Conservation (phyloP, 495 filamentous ascomycete species). For the Aspergillus incahuasiensis region DNA sequence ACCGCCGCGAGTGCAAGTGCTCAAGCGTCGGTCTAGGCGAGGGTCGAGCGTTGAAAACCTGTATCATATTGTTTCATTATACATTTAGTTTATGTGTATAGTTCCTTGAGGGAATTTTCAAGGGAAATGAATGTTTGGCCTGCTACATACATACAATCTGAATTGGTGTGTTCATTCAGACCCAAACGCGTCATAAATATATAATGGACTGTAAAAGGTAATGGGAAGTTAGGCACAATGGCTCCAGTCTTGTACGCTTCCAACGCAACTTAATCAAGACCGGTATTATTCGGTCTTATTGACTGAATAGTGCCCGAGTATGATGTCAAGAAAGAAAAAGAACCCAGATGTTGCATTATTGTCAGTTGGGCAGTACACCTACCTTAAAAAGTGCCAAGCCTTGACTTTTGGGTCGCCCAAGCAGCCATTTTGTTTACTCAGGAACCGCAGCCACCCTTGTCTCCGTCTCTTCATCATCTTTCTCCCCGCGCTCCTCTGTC, state of each 20-base stretch:
- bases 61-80: constrained; percentile 16
- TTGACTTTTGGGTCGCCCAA: constrained; percentile 13
- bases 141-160: neutral
- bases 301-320: too few species aligned
- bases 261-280: too few species aligned
- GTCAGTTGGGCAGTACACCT: neutral
- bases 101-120: neutral
- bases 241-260: too few species aligned
- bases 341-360: neutral
- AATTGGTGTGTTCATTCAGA: too few species aligned
- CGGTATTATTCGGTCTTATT: too few species aligned
- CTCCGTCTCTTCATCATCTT: constrained; percentile 1
- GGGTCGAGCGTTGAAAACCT: neutral
- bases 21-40: neutral
- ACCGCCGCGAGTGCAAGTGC: neutral
- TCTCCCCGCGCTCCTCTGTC: neutral
- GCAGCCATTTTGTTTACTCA: constrained; percentile 11
- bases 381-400: constrained; percentile 6
- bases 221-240: too few species aligned
- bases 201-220: too few species aligned
- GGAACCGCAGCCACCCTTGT: neutral
- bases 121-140: neutral
- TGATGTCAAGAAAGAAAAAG: neutral
- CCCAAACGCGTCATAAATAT: too few species aligned
- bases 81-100: neutral